phyloP scores from a whole-genome alignment of 2,329 filamentous ascomycete species.

The Amylocarpus encephaloides region DNA sequence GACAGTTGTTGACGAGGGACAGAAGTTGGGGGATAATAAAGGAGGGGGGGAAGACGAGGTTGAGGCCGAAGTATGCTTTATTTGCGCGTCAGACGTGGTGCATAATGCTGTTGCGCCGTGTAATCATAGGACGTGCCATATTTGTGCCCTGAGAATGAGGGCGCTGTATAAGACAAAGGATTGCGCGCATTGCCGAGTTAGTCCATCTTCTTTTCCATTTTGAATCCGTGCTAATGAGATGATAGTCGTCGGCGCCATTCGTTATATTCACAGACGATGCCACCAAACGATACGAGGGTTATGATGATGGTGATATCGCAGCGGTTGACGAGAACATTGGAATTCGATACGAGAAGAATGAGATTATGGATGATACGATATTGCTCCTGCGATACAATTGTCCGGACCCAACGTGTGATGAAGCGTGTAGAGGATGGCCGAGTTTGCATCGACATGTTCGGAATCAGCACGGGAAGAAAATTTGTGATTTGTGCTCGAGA shows the following conservation, averaged over 20 bases:
- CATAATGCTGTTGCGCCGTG: conserved; percentile 88
- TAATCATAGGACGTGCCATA: conserved; percentile 95
- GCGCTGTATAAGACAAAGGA: conserved; percentile 95
- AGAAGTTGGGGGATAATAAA: conserved; percentile 3
- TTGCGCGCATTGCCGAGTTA: conserved; percentile 88
- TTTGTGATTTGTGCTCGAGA: conserved; percentile 85
- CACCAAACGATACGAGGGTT: conserved; percentile 81
- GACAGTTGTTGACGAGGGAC: neutral
- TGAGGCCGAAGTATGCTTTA: conserved; percentile 88
- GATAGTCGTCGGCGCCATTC: conserved; percentile 61
- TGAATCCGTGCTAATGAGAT: conserved; percentile 21
- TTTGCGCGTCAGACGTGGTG: conserved; percentile 84
- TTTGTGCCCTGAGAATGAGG: conserved; percentile 84
- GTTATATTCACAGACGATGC: conserved; percentile 90
- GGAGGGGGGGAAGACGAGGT: conserved; percentile 37
- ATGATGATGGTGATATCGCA: conserved; percentile 63
- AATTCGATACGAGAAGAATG: conserved; percentile 81
- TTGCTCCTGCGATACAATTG: conserved; percentile 91
- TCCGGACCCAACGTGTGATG: conserved; percentile 76
- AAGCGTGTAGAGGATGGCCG: conserved; percentile 75
- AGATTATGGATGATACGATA: conserved; percentile 87
- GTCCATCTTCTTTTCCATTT: conserved; percentile 31
- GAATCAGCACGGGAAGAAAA: conserved; percentile 73
- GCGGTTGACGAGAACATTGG: conserved; percentile 79
- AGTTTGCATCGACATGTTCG: conserved; percentile 78